phyloP scores from a whole-genome alignment of 106 monocot genomes.

The Triglochin maritima region DNA sequence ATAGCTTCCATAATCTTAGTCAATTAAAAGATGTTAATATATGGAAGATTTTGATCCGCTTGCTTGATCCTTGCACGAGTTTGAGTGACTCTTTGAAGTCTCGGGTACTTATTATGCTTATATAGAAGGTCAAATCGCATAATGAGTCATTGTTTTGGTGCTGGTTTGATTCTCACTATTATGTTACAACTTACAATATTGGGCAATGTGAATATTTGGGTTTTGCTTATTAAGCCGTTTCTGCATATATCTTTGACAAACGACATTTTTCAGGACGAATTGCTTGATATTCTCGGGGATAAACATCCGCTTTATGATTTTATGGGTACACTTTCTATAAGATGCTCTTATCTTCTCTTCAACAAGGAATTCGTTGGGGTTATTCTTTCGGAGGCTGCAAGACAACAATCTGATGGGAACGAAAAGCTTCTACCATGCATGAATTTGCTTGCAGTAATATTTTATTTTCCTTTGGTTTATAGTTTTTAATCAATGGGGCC shows the following conservation, averaged over 20 bases:
- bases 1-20: conserved; percentile 68
- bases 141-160: background rate
- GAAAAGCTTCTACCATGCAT: conserved; percentile 54
- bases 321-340: conserved; percentile 62
- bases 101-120: conserved; percentile 35
- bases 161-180: background rate
- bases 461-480: background rate
- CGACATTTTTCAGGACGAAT: conserved; percentile 47
- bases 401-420: conserved; percentile 38
- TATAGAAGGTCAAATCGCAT: background rate
- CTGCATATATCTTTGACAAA: too few species aligned
- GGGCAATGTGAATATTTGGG: background rate
- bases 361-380: conserved; percentile 74
- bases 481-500: background rate
- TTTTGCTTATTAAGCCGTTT: background rate
- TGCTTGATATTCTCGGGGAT: conserved; percentile 85
- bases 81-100: conserved; percentile 53
- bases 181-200: background rate
- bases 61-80: conserved; percentile 58
- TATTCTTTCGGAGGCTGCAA: conserved; percentile 45
- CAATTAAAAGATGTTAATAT: conserved; percentile 79
- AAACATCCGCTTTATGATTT: conserved; percentile 81
- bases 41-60: conserved; percentile 59
- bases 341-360: conserved; percentile 84
- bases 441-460: conserved; percentile 73